A percentile compares a stretch with the other conserved stretches of the same genome.
Evolutionary conservation across 2,329 filamentous ascomycete species (phyloP).

Genomic region (Phyllosticta citriasiana): DNA sequence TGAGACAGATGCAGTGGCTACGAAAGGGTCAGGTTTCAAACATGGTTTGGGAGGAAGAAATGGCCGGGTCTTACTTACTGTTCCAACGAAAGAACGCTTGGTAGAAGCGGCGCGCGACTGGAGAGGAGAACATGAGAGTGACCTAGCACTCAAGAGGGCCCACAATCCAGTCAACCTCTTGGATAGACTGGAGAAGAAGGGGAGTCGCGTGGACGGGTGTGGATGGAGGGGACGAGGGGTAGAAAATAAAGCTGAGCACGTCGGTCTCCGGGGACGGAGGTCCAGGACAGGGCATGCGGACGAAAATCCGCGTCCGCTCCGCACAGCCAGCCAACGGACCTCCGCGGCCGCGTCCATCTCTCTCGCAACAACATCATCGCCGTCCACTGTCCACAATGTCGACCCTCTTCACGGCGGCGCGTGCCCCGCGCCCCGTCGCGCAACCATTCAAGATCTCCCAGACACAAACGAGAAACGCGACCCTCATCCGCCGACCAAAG

Average conservation of each 20-base stretch:
- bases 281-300: neutral
- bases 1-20: neutral
- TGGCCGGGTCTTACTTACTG: slow-evolving; percentile 7
- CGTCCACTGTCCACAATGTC: slow-evolving; percentile 18
- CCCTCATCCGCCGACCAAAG: slow-evolving; percentile 76
- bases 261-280: neutral
- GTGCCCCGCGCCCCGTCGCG: slow-evolving; percentile 23
- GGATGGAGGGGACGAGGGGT: neutral
- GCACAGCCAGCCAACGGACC: neutral
- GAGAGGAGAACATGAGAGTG: neutral
- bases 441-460: slow-evolving; percentile 12
- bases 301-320: slow-evolving; percentile 10
- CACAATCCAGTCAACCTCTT: neutral
- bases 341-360: neutral
- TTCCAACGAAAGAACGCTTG: slow-evolving; percentile 36
- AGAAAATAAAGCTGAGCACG: neutral
- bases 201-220: neutral
- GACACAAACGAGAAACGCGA: slow-evolving; percentile 65
- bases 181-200: neutral
- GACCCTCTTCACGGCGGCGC: slow-evolving; percentile 16
- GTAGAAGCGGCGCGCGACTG: slow-evolving; percentile 31
- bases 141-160: neutral
- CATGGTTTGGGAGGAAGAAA: neutral
- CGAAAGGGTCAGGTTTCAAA: neutral
- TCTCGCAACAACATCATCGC: slow-evolving; percentile 6